phyloP scores from a whole-genome alignment of 345 rosid genomes.

The Bretschneidera sinensis region DNA sequence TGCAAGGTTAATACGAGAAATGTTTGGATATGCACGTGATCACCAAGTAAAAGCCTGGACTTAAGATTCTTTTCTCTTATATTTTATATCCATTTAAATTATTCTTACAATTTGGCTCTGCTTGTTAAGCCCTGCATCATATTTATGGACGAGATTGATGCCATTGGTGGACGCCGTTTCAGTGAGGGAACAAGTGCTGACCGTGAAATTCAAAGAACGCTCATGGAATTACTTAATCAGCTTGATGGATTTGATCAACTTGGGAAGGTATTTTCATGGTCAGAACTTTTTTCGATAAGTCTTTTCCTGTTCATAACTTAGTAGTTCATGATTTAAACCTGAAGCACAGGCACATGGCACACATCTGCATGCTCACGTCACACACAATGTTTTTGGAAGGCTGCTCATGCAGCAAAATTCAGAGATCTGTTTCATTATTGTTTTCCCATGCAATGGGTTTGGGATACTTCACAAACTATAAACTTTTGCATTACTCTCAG shows the following conservation, averaged over 20 bases:
- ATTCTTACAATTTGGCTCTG: slow-evolving; percentile 10
- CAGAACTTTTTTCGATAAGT: no score
- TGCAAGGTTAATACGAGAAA: slow-evolving; percentile 92
- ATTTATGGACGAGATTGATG: slow-evolving; percentile 99
- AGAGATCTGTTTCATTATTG: background rate
- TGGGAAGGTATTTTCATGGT: slow-evolving; percentile 76
- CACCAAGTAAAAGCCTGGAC: slow-evolving; percentile 65
- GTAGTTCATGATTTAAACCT: background rate
- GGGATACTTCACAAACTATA: background rate
- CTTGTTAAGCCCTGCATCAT: slow-evolving; percentile 81
- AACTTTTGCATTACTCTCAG: no score
- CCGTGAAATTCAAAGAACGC: slow-evolving; percentile 97
- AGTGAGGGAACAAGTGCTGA: slow-evolving; percentile 99
- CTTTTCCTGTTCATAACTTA: background rate
- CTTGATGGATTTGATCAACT: slow-evolving; percentile 98
- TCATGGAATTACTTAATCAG: slow-evolving; percentile 96
- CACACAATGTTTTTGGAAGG: background rate
- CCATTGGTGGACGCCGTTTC: slow-evolving; percentile 97
- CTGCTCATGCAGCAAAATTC: background rate
- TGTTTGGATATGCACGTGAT: slow-evolving; percentile 98
- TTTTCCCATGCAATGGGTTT: background rate
- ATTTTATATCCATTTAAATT: slow-evolving; percentile 1
- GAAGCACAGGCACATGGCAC: background rate
- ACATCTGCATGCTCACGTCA: background rate
- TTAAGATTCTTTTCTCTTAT: slow-evolving; percentile 2